phyloP scores from a whole-genome alignment of 768 basidiomycete genomes.

The Tulasnella calospora region DNA sequence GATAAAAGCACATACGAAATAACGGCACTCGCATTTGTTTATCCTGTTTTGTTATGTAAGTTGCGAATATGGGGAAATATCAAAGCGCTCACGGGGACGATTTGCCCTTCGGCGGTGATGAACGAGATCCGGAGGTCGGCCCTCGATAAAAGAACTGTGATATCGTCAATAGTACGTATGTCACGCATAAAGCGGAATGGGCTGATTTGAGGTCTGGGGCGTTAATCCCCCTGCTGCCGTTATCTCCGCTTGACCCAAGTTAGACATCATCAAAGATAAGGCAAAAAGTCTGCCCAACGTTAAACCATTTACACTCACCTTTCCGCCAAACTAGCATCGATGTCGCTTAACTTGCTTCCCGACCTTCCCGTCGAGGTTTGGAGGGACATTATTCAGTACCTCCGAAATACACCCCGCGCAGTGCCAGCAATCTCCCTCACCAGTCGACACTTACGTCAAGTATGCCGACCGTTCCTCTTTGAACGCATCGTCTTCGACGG shows the following conservation, averaged over 20 bases:
- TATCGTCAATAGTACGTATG: not conserved
- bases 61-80: not conserved
- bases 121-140: not conserved
- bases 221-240: not conserved
- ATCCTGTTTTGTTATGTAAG: not conserved
- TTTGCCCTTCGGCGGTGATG: not conserved
- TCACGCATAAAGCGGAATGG: not conserved
- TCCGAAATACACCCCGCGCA: not conserved
- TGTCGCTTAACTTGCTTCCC: not conserved
- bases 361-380: not conserved
- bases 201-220: not conserved
- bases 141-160: slow-evolving; percentile 4
- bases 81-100: not conserved
- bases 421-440: not conserved
- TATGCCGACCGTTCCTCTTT: not conserved
- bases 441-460: not conserved
- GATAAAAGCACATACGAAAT: not conserved
- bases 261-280: not conserved
- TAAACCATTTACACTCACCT: not conserved
- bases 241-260: slow-evolving; percentile 2
- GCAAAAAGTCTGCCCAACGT: not conserved
- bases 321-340: not conserved
- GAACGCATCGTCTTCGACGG: slow-evolving; percentile 1
- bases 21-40: not conserved
- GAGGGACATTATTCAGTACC: not conserved